phyloP scores from a whole-genome alignment of 1,284 basidiomycete genomes.

The Ceratobasidium sp. region DNA sequence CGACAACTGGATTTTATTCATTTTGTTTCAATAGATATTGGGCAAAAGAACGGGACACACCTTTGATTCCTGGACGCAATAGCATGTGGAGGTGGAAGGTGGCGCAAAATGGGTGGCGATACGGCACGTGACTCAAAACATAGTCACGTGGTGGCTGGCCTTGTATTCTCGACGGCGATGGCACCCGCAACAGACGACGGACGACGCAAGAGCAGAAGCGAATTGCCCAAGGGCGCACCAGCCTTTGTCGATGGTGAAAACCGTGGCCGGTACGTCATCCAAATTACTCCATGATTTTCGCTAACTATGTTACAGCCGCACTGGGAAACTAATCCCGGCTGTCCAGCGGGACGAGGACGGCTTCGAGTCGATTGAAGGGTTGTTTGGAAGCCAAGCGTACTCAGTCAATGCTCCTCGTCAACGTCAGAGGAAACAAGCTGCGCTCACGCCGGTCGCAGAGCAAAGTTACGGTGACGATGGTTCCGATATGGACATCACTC shows the following conservation, averaged over 20 bases:
- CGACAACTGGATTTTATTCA: no score
- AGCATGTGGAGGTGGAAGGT: no score
- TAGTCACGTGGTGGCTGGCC: conserved; percentile 26
- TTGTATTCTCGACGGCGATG: not conserved
- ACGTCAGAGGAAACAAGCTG: conserved; percentile 10
- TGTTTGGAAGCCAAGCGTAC: conserved; percentile 42
- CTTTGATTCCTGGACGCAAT: no score
- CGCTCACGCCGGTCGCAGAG: conserved; percentile 23
- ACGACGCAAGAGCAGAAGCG: conserved; percentile 38
- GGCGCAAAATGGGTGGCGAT: not conserved
- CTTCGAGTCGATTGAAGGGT: conserved; percentile 41
- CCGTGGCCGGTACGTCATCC: conserved; percentile 11
- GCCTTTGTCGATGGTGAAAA: conserved; percentile 45
- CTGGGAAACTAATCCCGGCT: conserved; percentile 40
- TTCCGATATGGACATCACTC: conserved; percentile 43
- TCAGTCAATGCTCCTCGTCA: conserved; percentile 35
- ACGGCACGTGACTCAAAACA: conserved; percentile 41
- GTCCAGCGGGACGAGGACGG: conserved; percentile 40
- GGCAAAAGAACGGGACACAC: no score
- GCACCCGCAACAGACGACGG: conserved; percentile 14
- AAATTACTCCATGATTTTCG: conserved; percentile 4
- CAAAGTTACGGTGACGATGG: conserved; percentile 42
- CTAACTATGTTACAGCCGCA: conserved; percentile 16
- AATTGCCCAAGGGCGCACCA: conserved; percentile 35
- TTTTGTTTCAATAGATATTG: no score